Evolutionary conservation across 2,329 filamentous ascomycete species (phyloP).

Genomic region (Paracorniculantispora psalliotae): DNA sequence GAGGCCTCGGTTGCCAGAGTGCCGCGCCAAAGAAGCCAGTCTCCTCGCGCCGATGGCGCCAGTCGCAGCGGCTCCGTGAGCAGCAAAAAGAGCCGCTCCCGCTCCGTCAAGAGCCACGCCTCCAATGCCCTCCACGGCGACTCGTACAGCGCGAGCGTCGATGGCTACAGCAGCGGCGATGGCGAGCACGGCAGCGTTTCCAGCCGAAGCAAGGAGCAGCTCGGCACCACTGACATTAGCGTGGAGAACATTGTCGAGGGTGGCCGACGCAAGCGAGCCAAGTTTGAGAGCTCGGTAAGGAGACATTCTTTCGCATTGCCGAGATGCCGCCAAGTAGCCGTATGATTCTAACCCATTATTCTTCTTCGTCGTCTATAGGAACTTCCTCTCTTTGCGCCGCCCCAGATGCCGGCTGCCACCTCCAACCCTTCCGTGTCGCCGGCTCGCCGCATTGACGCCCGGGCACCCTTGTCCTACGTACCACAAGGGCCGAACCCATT

Average conservation of each 20-base stretch:
- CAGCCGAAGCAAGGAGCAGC: constrained; percentile 74
- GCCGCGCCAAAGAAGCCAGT: constrained; percentile 72
- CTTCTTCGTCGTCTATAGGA: constrained; percentile 53
- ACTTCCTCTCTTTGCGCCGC: constrained; percentile 88
- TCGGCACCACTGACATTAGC: constrained; percentile 95
- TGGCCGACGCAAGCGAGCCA: constrained; percentile 88
- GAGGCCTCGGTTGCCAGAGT: constrained; percentile 61
- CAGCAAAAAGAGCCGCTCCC: constrained; percentile 63
- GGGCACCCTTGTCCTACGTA: constrained; percentile 70
- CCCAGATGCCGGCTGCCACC: constrained; percentile 87
- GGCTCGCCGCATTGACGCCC: constrained; percentile 71
- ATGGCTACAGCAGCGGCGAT: constrained; percentile 84
- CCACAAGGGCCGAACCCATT: constrained; percentile 75
- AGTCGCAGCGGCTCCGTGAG: constrained; percentile 65
- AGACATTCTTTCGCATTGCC: constrained; percentile 2
- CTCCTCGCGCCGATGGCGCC: constrained; percentile 59
- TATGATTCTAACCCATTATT: constrained; percentile 19
- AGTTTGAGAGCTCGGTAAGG: constrained; percentile 94
- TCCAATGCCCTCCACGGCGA: constrained; percentile 50
- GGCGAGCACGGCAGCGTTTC: constrained; percentile 67
- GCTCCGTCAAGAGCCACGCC: constrained; percentile 64
- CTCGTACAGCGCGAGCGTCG: constrained; percentile 57
- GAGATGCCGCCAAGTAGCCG: neutral
- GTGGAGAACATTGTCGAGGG: constrained; percentile 98
- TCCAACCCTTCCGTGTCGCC: constrained; percentile 97